Percentiles rank a stretch among this genome's conserved stretches.
These are phyloP conservation scores for Sphagnum fallax DNA, from an alignment of 228 moss, liverwort and hornwort species.

Conservation along the genomic window DNA sequence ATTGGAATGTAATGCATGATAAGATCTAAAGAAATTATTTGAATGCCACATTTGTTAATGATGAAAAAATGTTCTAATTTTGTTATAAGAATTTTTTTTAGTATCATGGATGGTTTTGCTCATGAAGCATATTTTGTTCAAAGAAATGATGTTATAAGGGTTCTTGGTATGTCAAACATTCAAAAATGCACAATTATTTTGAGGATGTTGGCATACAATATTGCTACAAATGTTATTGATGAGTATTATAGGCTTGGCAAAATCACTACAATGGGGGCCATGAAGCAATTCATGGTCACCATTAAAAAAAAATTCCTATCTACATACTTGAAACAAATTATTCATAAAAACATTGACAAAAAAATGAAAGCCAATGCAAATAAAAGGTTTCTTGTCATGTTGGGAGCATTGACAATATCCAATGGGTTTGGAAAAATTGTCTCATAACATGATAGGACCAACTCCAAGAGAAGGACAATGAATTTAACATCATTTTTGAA, in stretches of 20 bases:
- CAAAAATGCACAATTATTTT: neutral
- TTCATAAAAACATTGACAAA: neutral
- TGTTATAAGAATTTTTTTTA: too few relatives aligned
- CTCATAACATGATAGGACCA: neutral
- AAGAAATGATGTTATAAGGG: too few relatives aligned
- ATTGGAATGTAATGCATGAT: too few relatives aligned
- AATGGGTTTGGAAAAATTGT: neutral
- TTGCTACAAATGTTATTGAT: neutral
- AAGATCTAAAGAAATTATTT: too few relatives aligned
- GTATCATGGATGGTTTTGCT: too few relatives aligned
- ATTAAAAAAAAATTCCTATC: neutral
- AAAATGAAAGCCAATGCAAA: neutral
- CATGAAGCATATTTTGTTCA: too few relatives aligned
- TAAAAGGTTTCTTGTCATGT: neutral
- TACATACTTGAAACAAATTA: neutral
- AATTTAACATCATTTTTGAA: conserved; percentile 1
- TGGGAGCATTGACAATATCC: neutral
- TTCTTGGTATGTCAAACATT: too few relatives aligned
- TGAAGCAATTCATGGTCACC: neutral
- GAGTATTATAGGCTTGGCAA: neutral
- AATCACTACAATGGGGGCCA: neutral
- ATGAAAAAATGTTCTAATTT: too few relatives aligned
- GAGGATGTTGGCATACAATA: neutral
- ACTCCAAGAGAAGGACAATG: neutral
- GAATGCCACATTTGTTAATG: too few relatives aligned